Base-by-base conservation (phyloP, 2,329 filamentous ascomycete species). In the Truncatella angustata region DNA sequence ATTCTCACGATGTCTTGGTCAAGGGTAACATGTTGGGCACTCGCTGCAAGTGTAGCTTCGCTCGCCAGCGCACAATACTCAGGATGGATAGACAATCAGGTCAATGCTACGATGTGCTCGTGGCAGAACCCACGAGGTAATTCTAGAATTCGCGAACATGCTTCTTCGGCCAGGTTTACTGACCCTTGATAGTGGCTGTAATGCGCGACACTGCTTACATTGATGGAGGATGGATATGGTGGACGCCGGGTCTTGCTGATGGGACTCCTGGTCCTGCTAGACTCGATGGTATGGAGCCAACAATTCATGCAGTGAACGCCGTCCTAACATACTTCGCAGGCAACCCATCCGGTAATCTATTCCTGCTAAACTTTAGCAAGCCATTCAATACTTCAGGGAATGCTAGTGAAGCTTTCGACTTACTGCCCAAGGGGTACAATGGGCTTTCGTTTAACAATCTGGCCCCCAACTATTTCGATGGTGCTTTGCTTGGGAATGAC, bases 401-500 rank as follows among this genome's bases (percentile, higher is more conserved):
- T 60, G 63, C 81, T 43, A 84, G 77, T 14, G 64, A 60, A 0
- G 64, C 86, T 9, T 72, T 88, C 16, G 63, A 66, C 2, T 68
- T 63, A 0, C 63, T 80, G 34, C 70, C 75, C 2, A 85, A 83
- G 55, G 73, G 73, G 0, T 54, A 64, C 0, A 72, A 63, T 32
- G 72, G 76, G 5, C 72, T 72, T 3, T 66, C 66, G 16, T 73
- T 73, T 28, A 81, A 78, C 56, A 80, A 79, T 55, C 54, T 78
- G 40, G 73, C 75, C 0, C 82, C 83, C 0, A 80, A 80, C 57
- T 87, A 80, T 55, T 55, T 73, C 14, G 84, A 87, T 54, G 87
- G 87, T 2, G 80, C 74, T 6, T 79, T 90, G 70, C 77, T 90
- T 28, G 78, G 76, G 44, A 90, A 88, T 58, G 72, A 88, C 53